A percentile compares a stretch with the other conserved stretches of the same genome.
These are phyloP conservation scores for Verticillium tricorpus DNA, from an alignment of 2,329 filamentous ascomycete species.

Conservation along the genomic window DNA sequence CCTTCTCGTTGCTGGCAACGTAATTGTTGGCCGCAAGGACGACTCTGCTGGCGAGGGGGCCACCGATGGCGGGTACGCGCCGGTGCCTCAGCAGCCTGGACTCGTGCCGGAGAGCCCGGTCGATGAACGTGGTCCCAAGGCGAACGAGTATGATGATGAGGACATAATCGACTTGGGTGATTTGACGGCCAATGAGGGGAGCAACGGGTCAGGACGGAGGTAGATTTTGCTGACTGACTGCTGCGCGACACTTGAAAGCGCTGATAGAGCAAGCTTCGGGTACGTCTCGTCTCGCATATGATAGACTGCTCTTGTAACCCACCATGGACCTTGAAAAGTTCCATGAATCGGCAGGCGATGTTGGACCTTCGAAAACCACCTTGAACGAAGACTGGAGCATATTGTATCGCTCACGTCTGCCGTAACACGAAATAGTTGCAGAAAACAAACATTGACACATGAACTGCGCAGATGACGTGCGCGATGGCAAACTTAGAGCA, in stretches of 20 bases:
- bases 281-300: background rate
- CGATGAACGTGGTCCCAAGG: background rate
- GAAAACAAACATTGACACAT: too few relatives aligned
- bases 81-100: slow-evolving; percentile 19
- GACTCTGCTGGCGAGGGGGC: slow-evolving; percentile 14
- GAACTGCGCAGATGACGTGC: too few relatives aligned
- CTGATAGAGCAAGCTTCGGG: background rate
- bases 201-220: background rate
- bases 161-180: slow-evolving; percentile 30
- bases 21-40: slow-evolving; percentile 70
- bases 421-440: too few relatives aligned
- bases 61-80: slow-evolving; percentile 21
- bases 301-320: too few relatives aligned
- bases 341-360: too few relatives aligned
- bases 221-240: background rate
- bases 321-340: too few relatives aligned
- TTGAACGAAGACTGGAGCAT: background rate
- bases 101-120: slow-evolving; percentile 1
- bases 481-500: too few relatives aligned
- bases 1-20: slow-evolving; percentile 69
- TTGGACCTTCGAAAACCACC: too few relatives aligned
- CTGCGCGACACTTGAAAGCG: background rate
- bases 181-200: background rate
- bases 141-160: slow-evolving; percentile 16
- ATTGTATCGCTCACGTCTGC: background rate